Evolutionary conservation across 805 yeast genomes (phyloP).

Genomic region (Saccharomycopsis malanga): DNA sequence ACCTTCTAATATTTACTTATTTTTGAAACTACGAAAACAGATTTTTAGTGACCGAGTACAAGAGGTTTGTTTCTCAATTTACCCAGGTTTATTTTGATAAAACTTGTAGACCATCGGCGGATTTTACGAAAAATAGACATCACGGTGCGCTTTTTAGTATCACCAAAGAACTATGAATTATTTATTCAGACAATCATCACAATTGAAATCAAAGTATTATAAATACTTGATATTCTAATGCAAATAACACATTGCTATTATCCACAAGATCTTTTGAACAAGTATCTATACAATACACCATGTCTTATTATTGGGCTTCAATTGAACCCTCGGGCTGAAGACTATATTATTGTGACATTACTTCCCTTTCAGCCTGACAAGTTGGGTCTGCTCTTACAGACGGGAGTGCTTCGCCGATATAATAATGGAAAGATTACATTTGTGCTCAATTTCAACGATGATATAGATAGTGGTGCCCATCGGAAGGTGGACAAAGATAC

Average conservation of each 20-base stretch:
- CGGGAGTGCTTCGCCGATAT: not conserved
- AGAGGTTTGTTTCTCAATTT: no score
- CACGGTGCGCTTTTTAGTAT: no score
- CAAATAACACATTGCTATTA: conserved; percentile 19
- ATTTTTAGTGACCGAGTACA: no score
- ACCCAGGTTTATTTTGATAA: no score
- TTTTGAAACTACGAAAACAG: no score
- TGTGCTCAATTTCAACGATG: not conserved
- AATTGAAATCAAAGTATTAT: no score
- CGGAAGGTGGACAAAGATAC: not conserved
- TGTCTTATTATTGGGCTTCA: conserved; percentile 19
- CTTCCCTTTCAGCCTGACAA: conserved; percentile 19
- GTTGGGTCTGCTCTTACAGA: conserved; percentile 6
- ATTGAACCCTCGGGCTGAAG: conserved; percentile 4
- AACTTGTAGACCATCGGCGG: no score
- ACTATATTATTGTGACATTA: conserved; percentile 19
- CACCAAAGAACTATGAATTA: no score
- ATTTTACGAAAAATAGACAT: no score
- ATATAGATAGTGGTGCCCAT: not conserved
- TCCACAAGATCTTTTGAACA: conserved; percentile 19
- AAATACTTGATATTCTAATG: no score
- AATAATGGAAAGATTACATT: not conserved
- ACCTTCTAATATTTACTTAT: no score
- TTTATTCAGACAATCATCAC: no score
- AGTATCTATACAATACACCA: conserved; percentile 16